Base-by-base conservation (phyloP, 306 rosid species). In the Dryas octopetala region DNA sequence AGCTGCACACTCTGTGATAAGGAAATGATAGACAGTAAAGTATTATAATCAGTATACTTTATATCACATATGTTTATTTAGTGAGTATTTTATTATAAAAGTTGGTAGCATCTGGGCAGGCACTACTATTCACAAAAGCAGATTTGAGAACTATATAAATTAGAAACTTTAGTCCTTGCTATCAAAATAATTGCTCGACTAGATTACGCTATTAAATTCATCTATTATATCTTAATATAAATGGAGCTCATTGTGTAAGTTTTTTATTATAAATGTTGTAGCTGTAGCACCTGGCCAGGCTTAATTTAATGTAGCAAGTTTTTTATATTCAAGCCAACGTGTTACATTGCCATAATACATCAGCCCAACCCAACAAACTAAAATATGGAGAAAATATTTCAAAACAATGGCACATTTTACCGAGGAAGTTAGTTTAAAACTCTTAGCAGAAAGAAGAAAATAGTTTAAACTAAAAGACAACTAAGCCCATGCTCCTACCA, bases 401-500 rank as follows among this genome's bases (percentile, higher is more conserved):
- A 69, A 70, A 40, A 70, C 32, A 79, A 80, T 41, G 66, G 76
- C 78, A 58, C 67, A 80, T 73, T 82, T 44, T 60, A 9, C 45
- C 73, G 76, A 69, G 26, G 72, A 82, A 76, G 45, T 9, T 59
- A 62, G 16, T 73, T 77, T 74, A 74, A 66, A 67, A 23, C 79
- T 46, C 38, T 32, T 32, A 32, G 38, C 38, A 32, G 3, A 32
- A 32, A 32, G 76, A 69, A 17, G 72, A 82, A 76, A 41, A 12
- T 59, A 62, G 19, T 73, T 77, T 74, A 76, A 66, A 67, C 23
- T 77, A 41, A 76, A 26, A 54, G 75, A 80, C 84, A 82, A 71
- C 86, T 76, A 72, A 76, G 58, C 38, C 82, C 88, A 78, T 80
- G 86, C 82, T 82, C 54, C 62, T 62, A 40, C 68, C 62, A 66